These are phyloP conservation scores for Talaromyces islandicus DNA, from an alignment of 2,329 filamentous ascomycete genomes.

Conservation along the genomic window DNA sequence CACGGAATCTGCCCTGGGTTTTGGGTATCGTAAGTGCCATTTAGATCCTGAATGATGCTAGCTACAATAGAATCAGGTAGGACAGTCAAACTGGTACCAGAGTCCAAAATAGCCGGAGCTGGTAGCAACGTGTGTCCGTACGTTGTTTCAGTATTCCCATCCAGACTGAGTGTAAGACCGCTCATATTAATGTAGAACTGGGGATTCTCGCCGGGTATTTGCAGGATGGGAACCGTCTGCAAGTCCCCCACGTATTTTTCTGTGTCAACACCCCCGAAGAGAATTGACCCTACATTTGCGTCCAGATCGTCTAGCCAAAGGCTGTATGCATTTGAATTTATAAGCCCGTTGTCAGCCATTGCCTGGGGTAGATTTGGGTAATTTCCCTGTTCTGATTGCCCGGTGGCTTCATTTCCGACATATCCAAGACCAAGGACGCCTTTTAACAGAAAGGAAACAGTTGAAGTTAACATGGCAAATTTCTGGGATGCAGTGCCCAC, in stretches of 20 bases:
- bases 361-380: slow-evolving; percentile 66
- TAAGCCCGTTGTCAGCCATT: slow-evolving; percentile 55
- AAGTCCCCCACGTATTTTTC: slow-evolving; percentile 58
- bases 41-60: neutral
- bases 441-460: slow-evolving; percentile 43
- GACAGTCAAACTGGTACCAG: neutral
- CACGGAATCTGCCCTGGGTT: neutral
- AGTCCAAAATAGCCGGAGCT: neutral
- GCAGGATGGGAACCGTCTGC: slow-evolving; percentile 56
- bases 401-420: slow-evolving; percentile 60
- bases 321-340: slow-evolving; percentile 64
- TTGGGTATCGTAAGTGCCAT: neutral
- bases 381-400: slow-evolving; percentile 28
- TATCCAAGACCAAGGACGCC: slow-evolving; percentile 89
- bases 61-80: neutral
- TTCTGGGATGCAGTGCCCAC: neutral
- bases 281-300: slow-evolving; percentile 58
- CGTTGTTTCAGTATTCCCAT: neutral
- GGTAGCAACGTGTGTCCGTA: neutral
- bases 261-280: slow-evolving; percentile 70
- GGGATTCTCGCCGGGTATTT: neutral
- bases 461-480: neutral
- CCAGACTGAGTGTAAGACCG: neutral
- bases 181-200: neutral
- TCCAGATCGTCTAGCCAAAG: slow-evolving; percentile 71